These are phyloP conservation scores for Alternaria triticimaculans DNA, from an alignment of 2,329 filamentous ascomycete species.

Conservation along the genomic window DNA sequence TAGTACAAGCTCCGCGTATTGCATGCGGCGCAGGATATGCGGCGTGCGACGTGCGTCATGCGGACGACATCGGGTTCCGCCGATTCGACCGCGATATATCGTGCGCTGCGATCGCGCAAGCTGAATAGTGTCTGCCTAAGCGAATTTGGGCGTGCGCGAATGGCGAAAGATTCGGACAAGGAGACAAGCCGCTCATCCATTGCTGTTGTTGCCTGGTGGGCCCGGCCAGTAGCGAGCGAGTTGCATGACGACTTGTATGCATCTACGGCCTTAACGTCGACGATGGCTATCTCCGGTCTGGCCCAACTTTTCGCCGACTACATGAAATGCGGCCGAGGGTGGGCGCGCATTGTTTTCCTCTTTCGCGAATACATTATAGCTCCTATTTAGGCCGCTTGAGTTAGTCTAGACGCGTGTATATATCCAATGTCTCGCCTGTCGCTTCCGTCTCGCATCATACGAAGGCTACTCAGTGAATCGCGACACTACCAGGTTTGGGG, in stretches of 20 bases:
- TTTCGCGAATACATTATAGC: not conserved
- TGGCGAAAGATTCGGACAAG: conserved; percentile 17
- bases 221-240: conserved; percentile 17
- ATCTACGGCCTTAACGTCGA: conserved; percentile 19
- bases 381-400: not conserved
- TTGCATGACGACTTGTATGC: not conserved
- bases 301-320: not conserved
- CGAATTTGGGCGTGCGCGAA: not conserved
- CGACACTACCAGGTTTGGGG: not conserved
- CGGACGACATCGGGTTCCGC: not conserved
- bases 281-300: conserved; percentile 22
- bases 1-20: not conserved
- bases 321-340: not conserved
- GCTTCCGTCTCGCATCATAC: conserved; percentile 6
- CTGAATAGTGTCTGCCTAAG: not conserved
- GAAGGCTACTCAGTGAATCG: not conserved
- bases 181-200: conserved; percentile 10
- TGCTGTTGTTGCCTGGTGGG: not conserved
- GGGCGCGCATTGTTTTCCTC: not conserved
- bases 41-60: not conserved
- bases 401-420: not conserved
- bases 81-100: conserved; percentile 3
- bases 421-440: conserved; percentile 19
- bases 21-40: not conserved
- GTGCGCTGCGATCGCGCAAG: not conserved